Evolutionary conservation across 2,329 filamentous ascomycete genomes (phyloP).

Genomic region (Verticillium dahliae): DNA sequence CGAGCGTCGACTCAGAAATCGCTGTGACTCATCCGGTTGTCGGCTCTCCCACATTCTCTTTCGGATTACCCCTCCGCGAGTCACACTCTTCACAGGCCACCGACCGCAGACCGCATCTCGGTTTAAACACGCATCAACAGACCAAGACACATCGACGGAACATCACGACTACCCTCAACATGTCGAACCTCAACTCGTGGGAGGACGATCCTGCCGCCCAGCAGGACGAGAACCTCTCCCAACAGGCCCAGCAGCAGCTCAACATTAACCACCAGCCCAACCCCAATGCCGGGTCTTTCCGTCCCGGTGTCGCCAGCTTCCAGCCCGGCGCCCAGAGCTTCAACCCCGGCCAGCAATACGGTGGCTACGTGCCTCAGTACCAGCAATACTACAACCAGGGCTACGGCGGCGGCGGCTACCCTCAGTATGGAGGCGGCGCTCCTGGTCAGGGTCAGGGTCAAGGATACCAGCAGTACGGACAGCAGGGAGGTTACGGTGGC

Average conservation of each 20-base stretch:
- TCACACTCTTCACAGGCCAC: not conserved
- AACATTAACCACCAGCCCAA: slow-evolving; percentile 57
- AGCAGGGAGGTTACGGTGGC: slow-evolving; percentile 38
- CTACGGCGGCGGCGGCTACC: slow-evolving; percentile 44
- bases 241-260: slow-evolving; percentile 69
- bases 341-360: slow-evolving; percentile 64
- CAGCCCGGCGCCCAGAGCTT: slow-evolving; percentile 66
- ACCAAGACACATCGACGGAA: not conserved
- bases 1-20: not conserved
- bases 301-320: slow-evolving; percentile 63
- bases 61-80: slow-evolving; percentile 1
- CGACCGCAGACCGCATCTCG: not conserved
- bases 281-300: slow-evolving; percentile 48
- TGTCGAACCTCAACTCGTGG: slow-evolving; percentile 93
- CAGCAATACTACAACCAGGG: slow-evolving; percentile 47
- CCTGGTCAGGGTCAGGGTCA: slow-evolving; percentile 18
- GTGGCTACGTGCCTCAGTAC: slow-evolving; percentile 47
- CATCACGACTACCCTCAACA: slow-evolving; percentile 30
- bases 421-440: slow-evolving; percentile 41
- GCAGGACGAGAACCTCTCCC: slow-evolving; percentile 73
- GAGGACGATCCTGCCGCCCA: slow-evolving; percentile 78
- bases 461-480: slow-evolving; percentile 38
- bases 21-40: not conserved
- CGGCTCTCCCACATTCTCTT: not conserved
- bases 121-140: not conserved